phyloP scores from a whole-genome alignment of 768 basidiomycete genomes.

The Pleurotus djamor region DNA sequence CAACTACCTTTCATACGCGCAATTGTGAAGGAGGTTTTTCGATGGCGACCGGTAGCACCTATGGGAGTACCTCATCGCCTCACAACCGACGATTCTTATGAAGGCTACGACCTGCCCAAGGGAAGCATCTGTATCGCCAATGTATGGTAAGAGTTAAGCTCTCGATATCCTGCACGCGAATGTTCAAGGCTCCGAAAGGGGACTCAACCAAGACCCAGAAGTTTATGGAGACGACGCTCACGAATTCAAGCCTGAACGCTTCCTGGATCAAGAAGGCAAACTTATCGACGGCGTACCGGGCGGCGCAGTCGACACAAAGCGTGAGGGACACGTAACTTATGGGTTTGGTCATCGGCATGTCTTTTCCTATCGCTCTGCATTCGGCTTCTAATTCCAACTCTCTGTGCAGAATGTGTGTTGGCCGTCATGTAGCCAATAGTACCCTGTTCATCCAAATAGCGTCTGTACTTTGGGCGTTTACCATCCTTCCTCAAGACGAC shows the following conservation, averaged over 20 bases:
- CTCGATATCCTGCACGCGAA: not conserved
- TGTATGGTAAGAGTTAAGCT: constrained; percentile 1
- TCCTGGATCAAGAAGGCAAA: constrained; percentile 14
- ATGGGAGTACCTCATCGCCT: constrained; percentile 7
- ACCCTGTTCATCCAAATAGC: constrained; percentile 31
- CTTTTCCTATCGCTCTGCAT: not conserved
- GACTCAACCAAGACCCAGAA: not conserved
- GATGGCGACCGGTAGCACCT: constrained; percentile 5
- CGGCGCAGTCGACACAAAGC: constrained; percentile 10
- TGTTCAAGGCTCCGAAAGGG: not conserved
- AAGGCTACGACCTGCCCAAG: constrained; percentile 4
- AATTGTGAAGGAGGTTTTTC: constrained; percentile 5
- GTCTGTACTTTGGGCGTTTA: constrained; percentile 30
- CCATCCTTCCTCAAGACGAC: constrained; percentile 17
- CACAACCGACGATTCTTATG: constrained; percentile 6
- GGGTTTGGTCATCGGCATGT: constrained; percentile 33
- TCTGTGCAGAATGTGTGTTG: constrained; percentile 24
- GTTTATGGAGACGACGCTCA: not conserved
- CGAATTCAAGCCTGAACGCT: constrained; percentile 2
- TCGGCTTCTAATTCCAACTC: not conserved
- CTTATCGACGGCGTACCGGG: constrained; percentile 9
- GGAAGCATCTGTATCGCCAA: constrained; percentile 3
- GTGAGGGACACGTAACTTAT: constrained; percentile 28
- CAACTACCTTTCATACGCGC: constrained; percentile 2
- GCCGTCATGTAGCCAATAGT: constrained; percentile 31